phyloP scores from a whole-genome alignment of 768 basidiomycete species.

The Serendipita sp. region DNA sequence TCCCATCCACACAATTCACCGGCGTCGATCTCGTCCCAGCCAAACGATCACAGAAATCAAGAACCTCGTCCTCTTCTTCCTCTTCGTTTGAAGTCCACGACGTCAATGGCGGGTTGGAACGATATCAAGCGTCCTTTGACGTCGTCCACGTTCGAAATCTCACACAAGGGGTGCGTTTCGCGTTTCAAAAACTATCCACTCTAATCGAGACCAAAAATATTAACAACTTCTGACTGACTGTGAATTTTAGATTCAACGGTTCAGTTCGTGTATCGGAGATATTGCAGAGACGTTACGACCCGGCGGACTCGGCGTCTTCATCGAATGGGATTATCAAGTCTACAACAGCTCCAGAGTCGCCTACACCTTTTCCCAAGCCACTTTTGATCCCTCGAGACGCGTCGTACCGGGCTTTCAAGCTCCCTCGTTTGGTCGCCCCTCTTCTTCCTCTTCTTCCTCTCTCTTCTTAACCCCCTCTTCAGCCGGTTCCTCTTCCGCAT shows the following conservation, averaged over 20 bases:
- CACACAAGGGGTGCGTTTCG: not conserved
- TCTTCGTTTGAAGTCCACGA: not conserved
- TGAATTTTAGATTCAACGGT: not conserved
- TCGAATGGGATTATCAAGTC: conserved; percentile 4
- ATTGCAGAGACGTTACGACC: not conserved
- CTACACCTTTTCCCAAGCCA: not conserved
- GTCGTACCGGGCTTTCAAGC: not conserved
- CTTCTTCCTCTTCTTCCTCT: not conserved
- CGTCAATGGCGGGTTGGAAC: not conserved
- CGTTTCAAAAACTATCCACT: no score
- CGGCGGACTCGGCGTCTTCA: not conserved
- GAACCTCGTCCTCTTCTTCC: not conserved
- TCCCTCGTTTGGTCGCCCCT: not conserved
- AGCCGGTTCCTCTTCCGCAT: no score
- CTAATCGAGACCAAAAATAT: no score
- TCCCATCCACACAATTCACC: not conserved
- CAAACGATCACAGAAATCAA: not conserved
- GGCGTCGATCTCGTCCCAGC: not conserved
- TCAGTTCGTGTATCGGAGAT: not conserved
- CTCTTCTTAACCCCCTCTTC: no score
- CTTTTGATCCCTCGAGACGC: not conserved
- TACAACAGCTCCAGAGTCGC: not conserved
- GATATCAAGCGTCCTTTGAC: not conserved
- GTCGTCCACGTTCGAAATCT: conserved; percentile 4
- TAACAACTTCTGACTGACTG: not conserved